Evolutionary conservation across 768 basidiomycete genomes (phyloP).

Genomic region (Amanita phalloides): DNA sequence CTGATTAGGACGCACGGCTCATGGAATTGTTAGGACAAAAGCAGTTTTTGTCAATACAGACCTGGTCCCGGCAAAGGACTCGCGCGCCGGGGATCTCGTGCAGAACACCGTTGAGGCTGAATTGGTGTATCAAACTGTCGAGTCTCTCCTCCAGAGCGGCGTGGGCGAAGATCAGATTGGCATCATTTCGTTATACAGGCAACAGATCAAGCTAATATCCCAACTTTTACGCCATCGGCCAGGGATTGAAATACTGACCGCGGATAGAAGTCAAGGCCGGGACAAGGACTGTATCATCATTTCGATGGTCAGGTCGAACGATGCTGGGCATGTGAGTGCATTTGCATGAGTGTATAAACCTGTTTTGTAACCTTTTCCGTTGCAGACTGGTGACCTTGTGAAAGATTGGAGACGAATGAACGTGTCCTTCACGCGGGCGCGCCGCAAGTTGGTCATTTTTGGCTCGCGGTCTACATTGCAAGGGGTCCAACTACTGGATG

Average conservation of each 20-base stretch:
- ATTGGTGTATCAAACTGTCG: constrained; percentile 55
- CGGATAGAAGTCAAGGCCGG: constrained; percentile 87
- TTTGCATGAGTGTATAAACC: not conserved
- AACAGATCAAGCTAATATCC: constrained; percentile 86
- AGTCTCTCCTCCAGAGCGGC: constrained; percentile 56
- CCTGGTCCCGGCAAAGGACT: constrained; percentile 63
- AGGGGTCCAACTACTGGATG: constrained; percentile 44
- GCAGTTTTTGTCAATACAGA: constrained; percentile 96
- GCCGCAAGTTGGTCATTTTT: constrained; percentile 82
- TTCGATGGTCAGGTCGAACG: constrained; percentile 87
- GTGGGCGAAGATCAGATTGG: constrained; percentile 66
- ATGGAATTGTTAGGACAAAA: constrained; percentile 44
- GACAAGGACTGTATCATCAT: constrained; percentile 95
- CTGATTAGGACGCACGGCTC: not conserved
- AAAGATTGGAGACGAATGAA: constrained; percentile 97
- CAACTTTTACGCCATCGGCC: constrained; percentile 45
- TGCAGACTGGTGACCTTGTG: constrained; percentile 81
- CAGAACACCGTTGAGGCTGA: constrained; percentile 81
- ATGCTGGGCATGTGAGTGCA: constrained; percentile 51
- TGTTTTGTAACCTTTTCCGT: not conserved
- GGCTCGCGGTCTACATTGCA: constrained; percentile 77
- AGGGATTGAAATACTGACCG: constrained; percentile 78
- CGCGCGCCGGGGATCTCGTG: constrained; percentile 76
- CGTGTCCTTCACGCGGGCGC: constrained; percentile 91
- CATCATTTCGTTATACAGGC: constrained; percentile 85